These are phyloP conservation scores for Acrocalymma vagum DNA, from an alignment of 2,329 filamentous ascomycete genomes.

Conservation along the genomic window DNA sequence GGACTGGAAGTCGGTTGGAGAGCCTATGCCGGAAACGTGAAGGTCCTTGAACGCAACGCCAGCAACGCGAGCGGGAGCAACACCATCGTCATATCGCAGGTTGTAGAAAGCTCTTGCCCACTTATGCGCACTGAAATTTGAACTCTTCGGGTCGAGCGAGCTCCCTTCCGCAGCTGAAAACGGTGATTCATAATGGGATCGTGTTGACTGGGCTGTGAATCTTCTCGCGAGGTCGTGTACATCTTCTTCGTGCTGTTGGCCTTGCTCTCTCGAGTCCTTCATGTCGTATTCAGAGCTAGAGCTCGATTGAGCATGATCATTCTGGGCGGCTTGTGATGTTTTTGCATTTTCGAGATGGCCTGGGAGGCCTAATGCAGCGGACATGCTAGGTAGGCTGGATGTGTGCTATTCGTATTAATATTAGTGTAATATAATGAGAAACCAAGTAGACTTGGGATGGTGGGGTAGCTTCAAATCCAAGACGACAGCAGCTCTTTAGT, in stretches of 20 bases:
- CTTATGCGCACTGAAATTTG: constrained; percentile 51
- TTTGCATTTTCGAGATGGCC: too few relatives aligned
- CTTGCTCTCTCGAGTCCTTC: constrained; percentile 3
- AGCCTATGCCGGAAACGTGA: constrained; percentile 71
- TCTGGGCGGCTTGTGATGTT: constrained; percentile 1
- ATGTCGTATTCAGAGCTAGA: constrained; percentile 16
- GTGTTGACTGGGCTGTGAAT: constrained; percentile 48
- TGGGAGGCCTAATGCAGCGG: constrained; percentile 1
- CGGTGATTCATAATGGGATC: constrained; percentile 40
- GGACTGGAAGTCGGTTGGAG: constrained; percentile 72
- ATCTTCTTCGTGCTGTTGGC: constrained; percentile 21
- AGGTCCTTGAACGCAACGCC: constrained; percentile 72
- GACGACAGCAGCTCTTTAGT: too few relatives aligned
- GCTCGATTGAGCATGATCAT: constrained; percentile 12
- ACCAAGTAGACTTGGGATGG: too few relatives aligned
- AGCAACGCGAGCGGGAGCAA: constrained; percentile 62
- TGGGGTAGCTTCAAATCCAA: too few relatives aligned
- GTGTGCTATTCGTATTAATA: too few relatives aligned
- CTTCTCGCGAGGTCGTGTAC: constrained; percentile 47
- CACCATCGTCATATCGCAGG: constrained; percentile 50
- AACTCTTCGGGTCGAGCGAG: constrained; percentile 51
- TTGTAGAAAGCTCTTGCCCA: constrained; percentile 58
- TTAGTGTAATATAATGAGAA: too few relatives aligned
- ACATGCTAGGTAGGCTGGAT: too few relatives aligned
- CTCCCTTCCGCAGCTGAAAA: constrained; percentile 46